These are phyloP conservation scores for Chlamydomonas sp. DNA, from an alignment of 139 green algal genomes.

Conservation along the genomic window DNA sequence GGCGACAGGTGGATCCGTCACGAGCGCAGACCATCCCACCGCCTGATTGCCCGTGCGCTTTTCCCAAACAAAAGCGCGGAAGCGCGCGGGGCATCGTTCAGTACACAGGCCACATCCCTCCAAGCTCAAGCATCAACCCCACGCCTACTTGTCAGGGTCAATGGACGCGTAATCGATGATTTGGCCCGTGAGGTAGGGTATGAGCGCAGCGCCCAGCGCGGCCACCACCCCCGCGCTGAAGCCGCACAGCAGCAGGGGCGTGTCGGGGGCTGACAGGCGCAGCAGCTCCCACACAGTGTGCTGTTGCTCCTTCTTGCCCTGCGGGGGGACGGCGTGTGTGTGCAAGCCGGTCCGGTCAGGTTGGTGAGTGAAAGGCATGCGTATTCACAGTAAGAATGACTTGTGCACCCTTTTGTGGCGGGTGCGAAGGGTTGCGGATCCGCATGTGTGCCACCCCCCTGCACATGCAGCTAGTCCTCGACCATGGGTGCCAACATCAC, in stretches of 20 bases:
- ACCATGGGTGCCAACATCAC: too few relatives aligned
- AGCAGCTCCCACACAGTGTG: slow-evolving; percentile 66
- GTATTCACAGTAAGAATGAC: not conserved
- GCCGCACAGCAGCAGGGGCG: slow-evolving; percentile 60
- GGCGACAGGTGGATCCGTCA: too few relatives aligned
- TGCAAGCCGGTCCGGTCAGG: not conserved
- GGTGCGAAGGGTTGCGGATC: too few relatives aligned
- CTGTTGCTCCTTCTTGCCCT: not conserved
- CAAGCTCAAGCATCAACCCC: not conserved
- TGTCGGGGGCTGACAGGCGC: slow-evolving; percentile 59
- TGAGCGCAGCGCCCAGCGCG: slow-evolving; percentile 70
- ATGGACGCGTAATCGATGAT: slow-evolving; percentile 88
- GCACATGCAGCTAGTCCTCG: too few relatives aligned
- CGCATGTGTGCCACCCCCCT: too few relatives aligned
- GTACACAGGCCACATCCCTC: too few relatives aligned
- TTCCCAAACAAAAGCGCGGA: too few relatives aligned
- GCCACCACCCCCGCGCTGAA: slow-evolving; percentile 70
- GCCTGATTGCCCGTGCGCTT: too few relatives aligned
- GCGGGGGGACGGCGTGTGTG: not conserved
- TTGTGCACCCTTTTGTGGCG: not conserved
- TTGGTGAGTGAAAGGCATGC: not conserved
- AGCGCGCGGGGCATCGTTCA: too few relatives aligned
- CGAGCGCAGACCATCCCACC: too few relatives aligned
- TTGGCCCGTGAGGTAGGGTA: slow-evolving; percentile 80
- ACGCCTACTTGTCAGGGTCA: slow-evolving; percentile 63